Conservation (phyloP, 345 rosid species). For the Triadica sebifera region DNA sequence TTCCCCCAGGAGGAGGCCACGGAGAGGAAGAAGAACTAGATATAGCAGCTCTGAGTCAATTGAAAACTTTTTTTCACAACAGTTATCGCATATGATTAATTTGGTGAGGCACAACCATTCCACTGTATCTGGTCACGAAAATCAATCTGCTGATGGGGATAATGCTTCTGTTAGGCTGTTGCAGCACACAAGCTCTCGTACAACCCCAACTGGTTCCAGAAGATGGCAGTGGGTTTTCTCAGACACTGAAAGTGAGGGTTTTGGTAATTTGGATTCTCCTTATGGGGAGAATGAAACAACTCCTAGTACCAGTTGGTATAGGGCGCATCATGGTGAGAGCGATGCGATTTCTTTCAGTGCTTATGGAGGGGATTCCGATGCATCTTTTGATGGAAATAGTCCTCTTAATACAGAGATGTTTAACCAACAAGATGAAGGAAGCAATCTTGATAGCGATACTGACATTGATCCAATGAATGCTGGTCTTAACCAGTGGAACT, state of each 20-base stretch:
- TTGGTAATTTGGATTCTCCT: constrained; percentile 51
- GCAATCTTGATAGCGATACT: constrained; percentile 61
- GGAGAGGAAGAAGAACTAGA: constrained; percentile 50
- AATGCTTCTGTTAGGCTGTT: constrained; percentile 35
- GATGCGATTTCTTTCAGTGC: constrained; percentile 71
- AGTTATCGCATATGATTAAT: constrained; percentile 52
- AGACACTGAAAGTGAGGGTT: constrained; percentile 76
- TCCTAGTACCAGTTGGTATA: constrained; percentile 48
- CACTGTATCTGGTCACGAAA: constrained; percentile 35
- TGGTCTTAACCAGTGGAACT: constrained; percentile 69
- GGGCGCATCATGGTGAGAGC: constrained; percentile 49
- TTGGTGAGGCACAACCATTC: constrained; percentile 53
- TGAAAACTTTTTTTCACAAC: constrained; percentile 53
- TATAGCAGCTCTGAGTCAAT: constrained; percentile 65
- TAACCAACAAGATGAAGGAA: constrained; percentile 44
- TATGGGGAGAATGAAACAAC: constrained; percentile 67
- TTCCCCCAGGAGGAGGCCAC: constrained; percentile 34
- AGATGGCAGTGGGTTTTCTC: constrained; percentile 65
- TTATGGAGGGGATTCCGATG: constrained; percentile 78
- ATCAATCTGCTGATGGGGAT: constrained; percentile 39
- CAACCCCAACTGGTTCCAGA: constrained; percentile 58
- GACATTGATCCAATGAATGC: constrained; percentile 97
- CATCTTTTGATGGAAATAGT: constrained; percentile 61
- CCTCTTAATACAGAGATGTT: constrained; percentile 50
- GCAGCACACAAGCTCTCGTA: constrained; percentile 43